Conservation (phyloP, 495 filamentous ascomycete species). For the Viridothelium virens region DNA sequence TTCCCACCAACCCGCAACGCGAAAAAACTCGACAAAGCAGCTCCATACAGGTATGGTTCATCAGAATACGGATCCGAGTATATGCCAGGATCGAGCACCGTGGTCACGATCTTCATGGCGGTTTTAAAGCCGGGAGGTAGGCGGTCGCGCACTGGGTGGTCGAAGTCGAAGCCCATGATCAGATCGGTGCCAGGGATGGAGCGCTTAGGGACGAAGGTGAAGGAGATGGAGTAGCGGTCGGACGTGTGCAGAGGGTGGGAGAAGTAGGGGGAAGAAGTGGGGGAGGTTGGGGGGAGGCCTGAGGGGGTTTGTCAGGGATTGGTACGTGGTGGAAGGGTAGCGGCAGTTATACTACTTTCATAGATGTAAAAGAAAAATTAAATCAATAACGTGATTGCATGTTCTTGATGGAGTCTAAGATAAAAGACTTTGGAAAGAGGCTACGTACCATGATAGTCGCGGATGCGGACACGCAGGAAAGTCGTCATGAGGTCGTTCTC, state of each 20-base stretch:
- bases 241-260: constrained; percentile 54
- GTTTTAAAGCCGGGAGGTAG: constrained; percentile 76
- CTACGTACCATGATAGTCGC: constrained; percentile 47
- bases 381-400: not conserved
- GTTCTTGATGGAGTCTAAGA: not conserved
- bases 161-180: constrained; percentile 88
- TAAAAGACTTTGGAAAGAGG: not conserved
- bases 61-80: constrained; percentile 82
- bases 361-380: too few relatives aligned
- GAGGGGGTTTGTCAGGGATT: not conserved
- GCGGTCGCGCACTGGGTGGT: constrained; percentile 71
- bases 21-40: constrained; percentile 64
- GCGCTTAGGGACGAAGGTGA: constrained; percentile 61
- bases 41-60: constrained; percentile 71
- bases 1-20: constrained; percentile 57
- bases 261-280: constrained; percentile 63
- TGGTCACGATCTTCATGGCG: constrained; percentile 75
- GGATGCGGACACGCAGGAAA: constrained; percentile 62
- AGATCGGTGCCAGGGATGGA: constrained; percentile 61
- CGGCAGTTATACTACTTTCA: too few relatives aligned
- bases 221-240: constrained; percentile 75
- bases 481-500: constrained; percentile 51
- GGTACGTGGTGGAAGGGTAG: not conserved
- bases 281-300: constrained; percentile 28
- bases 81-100: constrained; percentile 76